Evolutionary conservation across 768 basidiomycete species (phyloP).

Genomic region (Mycena haematopus): DNA sequence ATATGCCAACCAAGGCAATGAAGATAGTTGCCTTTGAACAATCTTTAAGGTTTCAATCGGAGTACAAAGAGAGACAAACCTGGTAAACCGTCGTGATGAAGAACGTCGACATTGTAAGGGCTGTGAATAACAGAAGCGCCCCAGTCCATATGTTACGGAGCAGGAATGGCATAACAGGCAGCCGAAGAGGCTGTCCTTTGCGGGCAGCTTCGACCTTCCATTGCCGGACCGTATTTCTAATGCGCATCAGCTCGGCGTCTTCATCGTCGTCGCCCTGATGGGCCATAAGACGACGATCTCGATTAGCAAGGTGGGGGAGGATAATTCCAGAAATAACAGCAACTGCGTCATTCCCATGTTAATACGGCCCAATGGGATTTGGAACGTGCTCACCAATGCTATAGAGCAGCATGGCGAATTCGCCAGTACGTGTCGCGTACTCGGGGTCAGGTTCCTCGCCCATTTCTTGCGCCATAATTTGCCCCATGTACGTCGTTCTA

Average conservation of each 20-base stretch:
- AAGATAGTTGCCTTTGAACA: slow-evolving; percentile 71
- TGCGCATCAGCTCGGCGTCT: slow-evolving; percentile 73
- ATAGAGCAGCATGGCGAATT: slow-evolving; percentile 88
- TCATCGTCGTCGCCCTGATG: slow-evolving; percentile 75
- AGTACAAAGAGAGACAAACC: slow-evolving; percentile 42
- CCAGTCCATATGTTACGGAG: slow-evolving; percentile 94
- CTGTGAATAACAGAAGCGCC: slow-evolving; percentile 79
- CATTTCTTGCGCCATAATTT: slow-evolving; percentile 87
- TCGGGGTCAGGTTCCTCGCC: slow-evolving; percentile 80
- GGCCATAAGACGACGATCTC: slow-evolving; percentile 81
- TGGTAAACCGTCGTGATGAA: slow-evolving; percentile 82
- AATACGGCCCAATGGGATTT: slow-evolving; percentile 3
- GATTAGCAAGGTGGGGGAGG: slow-evolving; percentile 80
- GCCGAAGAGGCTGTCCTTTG: slow-evolving; percentile 72
- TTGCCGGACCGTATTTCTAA: slow-evolving; percentile 72
- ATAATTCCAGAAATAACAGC: slow-evolving; percentile 83
- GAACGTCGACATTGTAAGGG: slow-evolving; percentile 85
- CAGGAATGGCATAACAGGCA: slow-evolving; percentile 91
- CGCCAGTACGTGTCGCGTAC: slow-evolving; percentile 83
- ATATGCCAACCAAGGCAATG: slow-evolving; percentile 87
- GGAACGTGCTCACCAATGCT: slow-evolving; percentile 68
- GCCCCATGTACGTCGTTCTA: slow-evolving; percentile 93
- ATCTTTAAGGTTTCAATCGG: background rate
- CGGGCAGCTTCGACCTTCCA: slow-evolving; percentile 88
- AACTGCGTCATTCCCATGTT: slow-evolving; percentile 53